phyloP scores from a whole-genome alignment of 2,329 filamentous ascomycete species.

The Monilinia fructicola region DNA sequence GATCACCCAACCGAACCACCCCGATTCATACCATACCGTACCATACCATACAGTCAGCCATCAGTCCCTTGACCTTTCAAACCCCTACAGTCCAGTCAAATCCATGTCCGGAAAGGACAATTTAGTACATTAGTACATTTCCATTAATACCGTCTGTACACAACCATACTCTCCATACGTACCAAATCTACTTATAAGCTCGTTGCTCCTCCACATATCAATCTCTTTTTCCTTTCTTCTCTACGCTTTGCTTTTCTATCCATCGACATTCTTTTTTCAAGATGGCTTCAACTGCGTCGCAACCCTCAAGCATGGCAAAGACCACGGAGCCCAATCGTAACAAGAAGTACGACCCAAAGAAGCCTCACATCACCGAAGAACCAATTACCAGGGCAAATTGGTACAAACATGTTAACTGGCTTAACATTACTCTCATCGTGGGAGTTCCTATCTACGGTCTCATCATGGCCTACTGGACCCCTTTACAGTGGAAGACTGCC shows the following conservation, averaged over 20 bases:
- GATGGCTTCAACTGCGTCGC: conserved; percentile 25
- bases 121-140: conserved; percentile 12
- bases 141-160: neutral
- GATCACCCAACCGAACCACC: conserved; percentile 18
- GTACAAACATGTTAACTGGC: conserved; percentile 92
- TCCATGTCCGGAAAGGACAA: conserved; percentile 14
- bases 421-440: conserved; percentile 81
- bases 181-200: conserved; percentile 21
- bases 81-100: conserved; percentile 1
- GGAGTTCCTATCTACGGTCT: conserved; percentile 73
- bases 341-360: conserved; percentile 57
- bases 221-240: neutral
- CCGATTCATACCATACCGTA: conserved; percentile 14
- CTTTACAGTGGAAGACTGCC: conserved; percentile 68
- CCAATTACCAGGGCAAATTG: conserved; percentile 80
- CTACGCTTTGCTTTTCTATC: conserved; percentile 18
- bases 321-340: conserved; percentile 35
- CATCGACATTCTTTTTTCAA: conserved; percentile 25
- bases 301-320: conserved; percentile 37
- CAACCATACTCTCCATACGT: too few species aligned
- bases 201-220: neutral
- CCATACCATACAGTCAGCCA: conserved; percentile 8
- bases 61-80: conserved; percentile 2
- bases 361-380: conserved; percentile 81
- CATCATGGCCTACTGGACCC: conserved; percentile 75